Evolutionary conservation across 1,284 basidiomycete species (phyloP), one percentile per base, ranked within the genome.

Genomic region (Neolentinus lepideus): DNA sequence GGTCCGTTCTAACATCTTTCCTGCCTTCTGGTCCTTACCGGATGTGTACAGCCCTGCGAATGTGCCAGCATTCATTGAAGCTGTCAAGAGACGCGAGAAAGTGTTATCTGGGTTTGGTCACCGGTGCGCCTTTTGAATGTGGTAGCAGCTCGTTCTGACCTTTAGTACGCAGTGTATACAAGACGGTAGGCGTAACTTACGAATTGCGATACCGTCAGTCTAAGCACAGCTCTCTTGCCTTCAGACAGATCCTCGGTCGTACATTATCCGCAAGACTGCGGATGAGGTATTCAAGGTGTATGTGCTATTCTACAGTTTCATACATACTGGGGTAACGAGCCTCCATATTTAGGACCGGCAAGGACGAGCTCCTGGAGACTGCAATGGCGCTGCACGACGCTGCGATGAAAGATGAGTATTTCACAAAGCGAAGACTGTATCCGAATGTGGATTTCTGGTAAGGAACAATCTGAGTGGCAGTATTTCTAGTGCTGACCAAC

Each of bases 401-500:
- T 6, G 92, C 92, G 1, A 85, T 93, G 78, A 88, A 88, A 61
- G 92, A 94, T 61, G 87, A 92, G 35, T 94, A 91, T 69, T 93
- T 92, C 62, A 77, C 87, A 61, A 81, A 80, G 60, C 78, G 90
- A 43, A 85, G 78, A 66, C 73, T 90, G 16, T 88, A 86, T 12
- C 90, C 90, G 2, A 92, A 92, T 64, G 90, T 91, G 31, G 90
- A 91, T 67, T 91, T 90, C 67, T 91, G 88, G 88, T 88, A 65
- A 62, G 83, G 71, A 24, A 50, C 21, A 14, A 31, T 25, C 19
- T 26, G 22, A 31, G 6, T 38, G 2, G 14, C 46, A 46, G 16
- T 52, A 26, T 54, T 61, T 57, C 56, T n/a, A 60, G 33, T 22
- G 33, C 57, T 60, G 52, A 54, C 38, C 46, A 50, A 56, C 67